These are phyloP conservation scores for Talaromyces sp. DNA, from an alignment of 2,329 filamentous ascomycete genomes.

Conservation along the genomic window DNA sequence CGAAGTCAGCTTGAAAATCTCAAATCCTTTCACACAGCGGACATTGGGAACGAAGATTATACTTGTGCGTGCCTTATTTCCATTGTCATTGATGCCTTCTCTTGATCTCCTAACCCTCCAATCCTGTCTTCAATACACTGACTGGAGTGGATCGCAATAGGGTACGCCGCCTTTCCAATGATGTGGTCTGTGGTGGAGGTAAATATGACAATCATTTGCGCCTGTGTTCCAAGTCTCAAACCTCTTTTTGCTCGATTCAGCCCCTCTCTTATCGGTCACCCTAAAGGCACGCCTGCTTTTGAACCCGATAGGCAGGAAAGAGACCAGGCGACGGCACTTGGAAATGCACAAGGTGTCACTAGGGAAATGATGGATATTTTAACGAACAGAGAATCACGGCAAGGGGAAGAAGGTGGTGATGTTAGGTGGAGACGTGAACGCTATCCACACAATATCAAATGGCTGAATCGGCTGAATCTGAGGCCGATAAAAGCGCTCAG, in stretches of 20 bases:
- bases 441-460: not conserved
- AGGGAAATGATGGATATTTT: conserved; percentile 2
- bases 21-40: not conserved
- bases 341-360: conserved; percentile 30
- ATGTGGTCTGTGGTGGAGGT: conserved; percentile 36
- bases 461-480: conserved; percentile 2
- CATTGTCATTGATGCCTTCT: not conserved
- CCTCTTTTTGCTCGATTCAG: conserved; percentile 22
- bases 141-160: not conserved
- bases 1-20: not conserved
- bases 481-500: conserved; percentile 7
- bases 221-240: conserved; percentile 37
- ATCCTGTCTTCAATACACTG: too few species aligned
- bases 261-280: not conserved
- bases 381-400: not conserved
- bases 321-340: conserved; percentile 42
- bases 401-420: not conserved
- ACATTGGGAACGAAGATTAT: not conserved
- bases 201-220: conserved; percentile 38
- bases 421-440: not conserved
- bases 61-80: not conserved
- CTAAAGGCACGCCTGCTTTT: not conserved
- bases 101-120: too few species aligned
- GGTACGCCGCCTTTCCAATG: not conserved
- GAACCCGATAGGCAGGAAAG: too few species aligned